phyloP scores from a whole-genome alignment of 2,329 filamentous ascomycete genomes.

The Sphaceloma murrayae region DNA sequence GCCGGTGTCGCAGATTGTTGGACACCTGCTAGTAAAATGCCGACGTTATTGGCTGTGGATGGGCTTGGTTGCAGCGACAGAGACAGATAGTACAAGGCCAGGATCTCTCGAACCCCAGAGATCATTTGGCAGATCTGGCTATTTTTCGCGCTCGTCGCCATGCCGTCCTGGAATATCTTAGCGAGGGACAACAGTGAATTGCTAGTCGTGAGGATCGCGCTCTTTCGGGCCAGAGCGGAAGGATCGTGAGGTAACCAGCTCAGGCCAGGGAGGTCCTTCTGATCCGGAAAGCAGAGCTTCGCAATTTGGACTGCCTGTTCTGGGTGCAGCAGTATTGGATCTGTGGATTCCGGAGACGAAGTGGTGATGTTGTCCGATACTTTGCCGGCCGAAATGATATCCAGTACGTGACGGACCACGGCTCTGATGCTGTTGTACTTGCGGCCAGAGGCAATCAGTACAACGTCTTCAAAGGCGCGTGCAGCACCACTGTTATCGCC shows the following conservation, averaged over 20 bases:
- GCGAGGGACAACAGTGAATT: constrained; percentile 90
- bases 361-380: constrained; percentile 20
- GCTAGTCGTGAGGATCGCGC: constrained; percentile 84
- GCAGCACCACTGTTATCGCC: constrained; percentile 75
- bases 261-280: constrained; percentile 72
- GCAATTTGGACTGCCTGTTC: constrained; percentile 76
- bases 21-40: constrained; percentile 89
- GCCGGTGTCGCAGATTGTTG: constrained; percentile 52
- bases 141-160: constrained; percentile 59
- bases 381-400: constrained; percentile 46
- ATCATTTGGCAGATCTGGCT: constrained; percentile 34
- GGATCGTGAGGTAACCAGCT: constrained; percentile 48
- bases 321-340: constrained; percentile 70
- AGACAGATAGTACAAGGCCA: constrained; percentile 91
- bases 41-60: constrained; percentile 96
- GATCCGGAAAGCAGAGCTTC: constrained; percentile 66
- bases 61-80: constrained; percentile 90
- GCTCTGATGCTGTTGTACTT: constrained; percentile 61
- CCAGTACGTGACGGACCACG: constrained; percentile 69
- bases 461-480: constrained; percentile 86
- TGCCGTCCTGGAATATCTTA: constrained; percentile 95
- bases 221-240: constrained; percentile 61
- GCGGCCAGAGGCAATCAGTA: constrained; percentile 74
- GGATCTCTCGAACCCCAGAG: constrained; percentile 78
- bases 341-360: constrained; percentile 32